Evolutionary conservation across 352 stramenopile species (phyloP), one percentile per base, ranked within the genome.

Genomic region (Globisporangium takayamanum): DNA sequence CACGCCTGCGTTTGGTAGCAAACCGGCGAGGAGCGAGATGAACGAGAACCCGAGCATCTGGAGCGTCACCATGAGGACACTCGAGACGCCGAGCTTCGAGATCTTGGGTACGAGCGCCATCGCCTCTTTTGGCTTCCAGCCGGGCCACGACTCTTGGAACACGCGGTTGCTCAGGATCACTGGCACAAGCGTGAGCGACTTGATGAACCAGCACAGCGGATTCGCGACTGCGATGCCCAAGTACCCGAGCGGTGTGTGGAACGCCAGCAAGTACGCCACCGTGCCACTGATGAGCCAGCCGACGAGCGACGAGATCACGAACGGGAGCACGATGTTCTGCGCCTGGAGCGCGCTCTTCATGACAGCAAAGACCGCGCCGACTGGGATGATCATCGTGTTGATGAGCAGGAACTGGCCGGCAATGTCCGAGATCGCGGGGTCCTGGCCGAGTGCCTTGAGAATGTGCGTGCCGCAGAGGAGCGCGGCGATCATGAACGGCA

Each of bases 201-300:
- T 68, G 37, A 82, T 20, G 8, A 53, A 47, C 52, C 55, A 67
- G 42, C 59, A 70, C 37, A 80, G 48, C 33, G 62, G 51, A 3
- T 39, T 65, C 5, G 59, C 54, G 36, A 82, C 50, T 6, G 66
- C 57, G 26, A 77, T 64, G 22, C 72, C 72, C 3, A 76, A 42
- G 52, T 75, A 79, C 14, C 72, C 69, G 5, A 80, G 42, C 0
- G 61, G 33, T 12, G 69, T 74, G 28, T 71, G 54, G 47, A 68
- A 86, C 30, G 70, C 72, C 12, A 86, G 55, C 4, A 56, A 3
- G 46, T 81, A 80, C n/a, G 63, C 71, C 3, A 63, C 59, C 0
- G 54, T 45, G 8, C 71, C 46, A 37, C 58, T 69, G 1, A 70
- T 22, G 15, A 64, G n/a, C 37, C 64, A 63, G 8, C 62, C 62